Conservation (phyloP, 164 flowering plant genomes). For the Piper betle region DNA sequence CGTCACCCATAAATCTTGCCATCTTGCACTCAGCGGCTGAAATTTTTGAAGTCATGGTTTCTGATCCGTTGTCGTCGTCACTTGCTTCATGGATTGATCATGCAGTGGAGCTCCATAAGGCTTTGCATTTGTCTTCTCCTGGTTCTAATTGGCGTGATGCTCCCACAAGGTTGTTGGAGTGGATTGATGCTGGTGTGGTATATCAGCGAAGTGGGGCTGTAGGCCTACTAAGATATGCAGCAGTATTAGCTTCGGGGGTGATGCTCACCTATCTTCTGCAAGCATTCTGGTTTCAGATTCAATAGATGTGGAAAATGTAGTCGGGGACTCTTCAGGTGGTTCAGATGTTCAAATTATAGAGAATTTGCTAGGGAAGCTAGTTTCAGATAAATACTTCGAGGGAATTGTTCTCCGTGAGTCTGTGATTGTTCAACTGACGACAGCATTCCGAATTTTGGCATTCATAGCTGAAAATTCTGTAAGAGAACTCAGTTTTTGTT, state of each 20-base stretch:
- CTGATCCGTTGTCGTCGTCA: slow-evolving; percentile 77
- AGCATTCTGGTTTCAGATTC: slow-evolving; percentile 68
- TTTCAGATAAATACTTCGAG: slow-evolving; percentile 70
- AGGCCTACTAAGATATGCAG: slow-evolving; percentile 90
- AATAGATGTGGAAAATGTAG: slow-evolving; percentile 66
- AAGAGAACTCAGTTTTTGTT: slow-evolving; percentile 11
- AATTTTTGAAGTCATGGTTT: slow-evolving; percentile 80
- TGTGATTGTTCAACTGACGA: slow-evolving; percentile 77
- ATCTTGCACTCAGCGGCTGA: slow-evolving; percentile 92
- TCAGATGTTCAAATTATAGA: slow-evolving; percentile 71
- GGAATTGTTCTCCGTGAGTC: slow-evolving; percentile 79
- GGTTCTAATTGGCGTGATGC: slow-evolving; percentile 95
- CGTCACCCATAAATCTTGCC: slow-evolving; percentile 66
- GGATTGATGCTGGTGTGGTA: slow-evolving; percentile 95
- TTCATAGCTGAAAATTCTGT: slow-evolving; percentile 89
- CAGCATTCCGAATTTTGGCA: slow-evolving; percentile 81
- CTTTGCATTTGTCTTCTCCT: slow-evolving; percentile 80
- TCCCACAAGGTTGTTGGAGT: slow-evolving; percentile 84
- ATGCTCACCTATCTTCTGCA: slow-evolving; percentile 67
- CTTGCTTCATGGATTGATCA: slow-evolving; percentile 78
- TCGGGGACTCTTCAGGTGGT: slow-evolving; percentile 52
- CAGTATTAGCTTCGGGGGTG: slow-evolving; percentile 97
- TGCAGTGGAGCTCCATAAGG: slow-evolving; percentile 76
- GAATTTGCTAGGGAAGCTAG: slow-evolving; percentile 63
- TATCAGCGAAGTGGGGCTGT: slow-evolving; percentile 79